Base-by-base conservation (phyloP, 2,329 filamentous ascomycete genomes). In the Diplodia intermedia region DNA sequence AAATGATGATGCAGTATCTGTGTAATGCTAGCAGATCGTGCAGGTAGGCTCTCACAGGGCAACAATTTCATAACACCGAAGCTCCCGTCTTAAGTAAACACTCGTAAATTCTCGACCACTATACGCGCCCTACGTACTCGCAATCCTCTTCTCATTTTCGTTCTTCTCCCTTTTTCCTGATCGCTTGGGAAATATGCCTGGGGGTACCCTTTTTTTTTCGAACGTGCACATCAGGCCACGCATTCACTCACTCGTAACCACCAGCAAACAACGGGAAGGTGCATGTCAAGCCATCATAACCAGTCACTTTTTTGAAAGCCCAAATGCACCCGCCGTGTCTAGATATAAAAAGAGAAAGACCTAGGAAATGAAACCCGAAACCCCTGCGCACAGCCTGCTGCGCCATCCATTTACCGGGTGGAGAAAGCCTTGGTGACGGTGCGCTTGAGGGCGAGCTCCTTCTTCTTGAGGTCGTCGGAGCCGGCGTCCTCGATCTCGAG, bases 351-450 rank as follows among this genome's bases (percentile, higher is more conserved):
- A 40, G 23, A 40, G 61, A 38, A 40, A 55, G 26, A 15, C 54
- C 50, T 31, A 31, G 36, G 54, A 62, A 43, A 11, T 26, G 23
- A 67, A 53, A 47, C 66, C 15, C n/a, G 36, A 62, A 62, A 50
- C 55, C 66, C 66, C 52, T 49, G 49, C 43, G 36, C 53, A 50
- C 20, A 5, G n/a, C 65, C 52, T 33, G 40, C 40, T 52, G 47
- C 55, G 49, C 66, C 55, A 53, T 33, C 26, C 66, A 67, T 72
- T 89, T 94, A 97, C 83, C 92, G 90, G 79, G 92, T 94, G 73
- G 92, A 90, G 92, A 97, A 97, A 77, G 92, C 94, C 91, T 98
- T 99, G 84, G 95, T 99, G 77, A 99, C 94, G 75, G 97, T 89
- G 79, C 95, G 89, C 93, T 98, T 99, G 73, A 99, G 89, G 70